Evolutionary conservation across 495 filamentous ascomycete genomes (phyloP).

Genomic region (Lasiosphaeria miniovina): DNA sequence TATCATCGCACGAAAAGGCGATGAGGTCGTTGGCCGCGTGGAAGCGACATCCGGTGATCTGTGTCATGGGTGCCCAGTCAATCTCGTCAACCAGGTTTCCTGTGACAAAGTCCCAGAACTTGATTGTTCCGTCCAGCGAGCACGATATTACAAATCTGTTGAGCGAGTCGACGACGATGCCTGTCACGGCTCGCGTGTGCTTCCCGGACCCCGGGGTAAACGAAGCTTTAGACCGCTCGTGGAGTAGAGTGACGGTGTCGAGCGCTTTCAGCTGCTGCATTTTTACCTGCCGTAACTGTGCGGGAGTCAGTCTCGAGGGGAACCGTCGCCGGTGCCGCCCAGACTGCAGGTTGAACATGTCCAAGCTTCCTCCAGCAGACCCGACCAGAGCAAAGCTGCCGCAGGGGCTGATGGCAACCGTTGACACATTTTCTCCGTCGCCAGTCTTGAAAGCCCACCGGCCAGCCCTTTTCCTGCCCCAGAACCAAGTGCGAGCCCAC

Average conservation of each 20-base stretch:
- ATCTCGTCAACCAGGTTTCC: conserved; percentile 77
- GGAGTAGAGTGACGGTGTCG: conserved; percentile 48
- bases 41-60: conserved; percentile 71
- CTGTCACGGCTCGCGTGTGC: conserved; percentile 81
- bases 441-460: conserved; percentile 88
- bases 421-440: conserved; percentile 80
- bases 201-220: conserved; percentile 54
- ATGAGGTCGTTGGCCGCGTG: conserved; percentile 80
- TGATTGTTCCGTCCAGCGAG: conserved; percentile 87
- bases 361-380: conserved; percentile 74
- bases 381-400: conserved; percentile 94
- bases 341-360: conserved; percentile 96
- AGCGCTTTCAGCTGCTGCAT: conserved; percentile 49
- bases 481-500: conserved; percentile 92
- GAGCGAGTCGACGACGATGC: conserved; percentile 76
- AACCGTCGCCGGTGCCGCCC: conserved; percentile 82
- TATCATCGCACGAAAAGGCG: conserved; percentile 85
- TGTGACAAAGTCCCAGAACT: conserved; percentile 93
- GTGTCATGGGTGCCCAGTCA: conserved; percentile 79
- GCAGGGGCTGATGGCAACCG: conserved; percentile 82
- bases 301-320: conserved; percentile 64
- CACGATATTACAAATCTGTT: conserved; percentile 82
- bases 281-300: conserved; percentile 61
- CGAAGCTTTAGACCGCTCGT: conserved; percentile 34
- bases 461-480: conserved; percentile 88